Evolutionary conservation across 1,139 yeast species (phyloP).

Genomic region (Taphrina pruni): DNA sequence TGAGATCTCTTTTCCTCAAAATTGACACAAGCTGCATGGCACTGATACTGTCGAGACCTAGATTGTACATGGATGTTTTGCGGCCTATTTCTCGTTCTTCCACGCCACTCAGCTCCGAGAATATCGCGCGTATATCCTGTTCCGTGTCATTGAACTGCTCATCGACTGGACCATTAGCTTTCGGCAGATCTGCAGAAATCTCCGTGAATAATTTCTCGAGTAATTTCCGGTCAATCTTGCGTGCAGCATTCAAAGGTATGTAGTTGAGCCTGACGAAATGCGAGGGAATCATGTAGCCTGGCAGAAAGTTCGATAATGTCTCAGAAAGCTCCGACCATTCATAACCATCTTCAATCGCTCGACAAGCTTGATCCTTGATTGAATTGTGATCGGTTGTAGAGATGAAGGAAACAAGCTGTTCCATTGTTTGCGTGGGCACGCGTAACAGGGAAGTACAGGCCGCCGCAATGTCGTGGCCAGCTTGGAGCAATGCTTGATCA

Average conservation of each 20-base stretch:
- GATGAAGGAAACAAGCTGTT: slow-evolving; percentile 45
- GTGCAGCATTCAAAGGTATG: slow-evolving; percentile 46
- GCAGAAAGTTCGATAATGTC: slow-evolving; percentile 37
- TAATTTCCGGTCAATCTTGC: slow-evolving; percentile 44
- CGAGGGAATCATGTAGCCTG: slow-evolving; percentile 47
- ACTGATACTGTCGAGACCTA: slow-evolving; percentile 47
- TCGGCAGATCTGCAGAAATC: not conserved
- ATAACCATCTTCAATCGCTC: not conserved
- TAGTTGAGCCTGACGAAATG: slow-evolving; percentile 41
- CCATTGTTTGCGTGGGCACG: slow-evolving; percentile 40
- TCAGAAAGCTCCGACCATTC: slow-evolving; percentile 23
- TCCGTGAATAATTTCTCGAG: slow-evolving; percentile 13
- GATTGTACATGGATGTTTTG: slow-evolving; percentile 43
- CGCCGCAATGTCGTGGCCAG: slow-evolving; percentile 37
- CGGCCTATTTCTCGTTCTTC: slow-evolving; percentile 13
- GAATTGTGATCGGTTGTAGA: not conserved
- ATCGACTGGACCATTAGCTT: not conserved
- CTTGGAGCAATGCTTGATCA: slow-evolving; percentile 33
- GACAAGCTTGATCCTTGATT: not conserved
- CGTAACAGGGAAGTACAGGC: slow-evolving; percentile 43
- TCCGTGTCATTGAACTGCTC: not conserved
- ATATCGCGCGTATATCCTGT: slow-evolving; percentile 35
- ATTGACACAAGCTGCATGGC: slow-evolving; percentile 45
- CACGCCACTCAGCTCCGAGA: slow-evolving; percentile 42
- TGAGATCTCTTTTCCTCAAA: slow-evolving; percentile 24